Evolutionary conservation across 1,284 basidiomycete genomes (phyloP).

Genomic region (Mycena sp.): DNA sequence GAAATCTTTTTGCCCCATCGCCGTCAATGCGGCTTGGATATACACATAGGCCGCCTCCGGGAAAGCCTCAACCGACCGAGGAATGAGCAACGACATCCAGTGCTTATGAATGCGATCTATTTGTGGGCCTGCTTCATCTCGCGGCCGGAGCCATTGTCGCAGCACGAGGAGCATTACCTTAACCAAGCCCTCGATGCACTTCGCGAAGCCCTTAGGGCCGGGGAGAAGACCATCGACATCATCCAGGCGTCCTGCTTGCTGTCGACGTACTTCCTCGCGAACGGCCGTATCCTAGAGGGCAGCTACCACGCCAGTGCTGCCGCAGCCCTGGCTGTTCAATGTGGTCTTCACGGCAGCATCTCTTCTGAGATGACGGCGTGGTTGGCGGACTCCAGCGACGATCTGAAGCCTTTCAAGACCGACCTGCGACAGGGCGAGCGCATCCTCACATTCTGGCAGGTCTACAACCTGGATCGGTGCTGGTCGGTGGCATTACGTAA

Average conservation of each 20-base stretch:
- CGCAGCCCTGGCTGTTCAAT: constrained; percentile 71
- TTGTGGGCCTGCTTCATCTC: constrained; percentile 84
- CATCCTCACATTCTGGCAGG: constrained; percentile 76
- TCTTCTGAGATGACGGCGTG: constrained; percentile 47
- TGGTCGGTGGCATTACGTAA: constrained; percentile 72
- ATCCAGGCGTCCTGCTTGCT: constrained; percentile 79
- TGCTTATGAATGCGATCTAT: constrained; percentile 80
- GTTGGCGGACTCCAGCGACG: constrained; percentile 46
- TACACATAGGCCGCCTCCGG: constrained; percentile 70
- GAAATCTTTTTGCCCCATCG: constrained; percentile 81
- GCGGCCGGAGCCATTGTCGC: constrained; percentile 69
- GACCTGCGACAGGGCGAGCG: constrained; percentile 68
- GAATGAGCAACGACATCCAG: constrained; percentile 73
- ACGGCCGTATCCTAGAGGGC: constrained; percentile 76
- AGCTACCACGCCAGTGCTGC: constrained; percentile 77
- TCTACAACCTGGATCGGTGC: constrained; percentile 72
- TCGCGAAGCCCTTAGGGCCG: constrained; percentile 64
- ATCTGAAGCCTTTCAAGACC: constrained; percentile 62
- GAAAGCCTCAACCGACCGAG: constrained; percentile 62
- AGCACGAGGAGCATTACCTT: constrained; percentile 76
- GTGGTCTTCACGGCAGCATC: constrained; percentile 65
- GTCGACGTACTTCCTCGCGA: constrained; percentile 77
- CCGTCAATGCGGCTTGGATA: constrained; percentile 74
- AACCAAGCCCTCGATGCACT: constrained; percentile 65
- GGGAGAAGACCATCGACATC: constrained; percentile 68